Evolutionary conservation across 1,139 yeast genomes (phyloP).

Genomic region (Lipomyces yarrowii): DNA sequence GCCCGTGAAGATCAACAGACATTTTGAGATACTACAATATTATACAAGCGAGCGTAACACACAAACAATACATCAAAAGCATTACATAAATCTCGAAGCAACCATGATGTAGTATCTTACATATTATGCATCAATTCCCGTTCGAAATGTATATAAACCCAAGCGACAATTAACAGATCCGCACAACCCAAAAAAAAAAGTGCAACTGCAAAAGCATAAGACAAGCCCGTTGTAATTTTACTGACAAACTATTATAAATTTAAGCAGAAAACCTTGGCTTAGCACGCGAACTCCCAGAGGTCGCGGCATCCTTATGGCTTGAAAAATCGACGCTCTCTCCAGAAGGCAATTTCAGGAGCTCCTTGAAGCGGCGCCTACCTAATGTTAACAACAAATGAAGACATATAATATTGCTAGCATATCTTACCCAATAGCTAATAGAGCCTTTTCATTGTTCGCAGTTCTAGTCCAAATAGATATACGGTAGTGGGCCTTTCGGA

Average conservation of each 20-base stretch:
- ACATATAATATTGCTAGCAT: slow-evolving; percentile 33
- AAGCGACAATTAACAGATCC: not conserved
- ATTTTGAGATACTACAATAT: not conserved
- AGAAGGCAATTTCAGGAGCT: slow-evolving; percentile 68
- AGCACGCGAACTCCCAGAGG: slow-evolving; percentile 36
- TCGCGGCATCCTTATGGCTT: slow-evolving; percentile 51
- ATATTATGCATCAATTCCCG: not conserved
- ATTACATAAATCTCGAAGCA: not conserved
- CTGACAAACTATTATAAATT: not conserved
- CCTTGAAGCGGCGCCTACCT: slow-evolving; percentile 56
- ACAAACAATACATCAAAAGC: not conserved
- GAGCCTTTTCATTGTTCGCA: slow-evolving; percentile 59
- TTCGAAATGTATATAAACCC: not conserved
- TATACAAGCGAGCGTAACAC: not conserved
- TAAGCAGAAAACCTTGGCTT: slow-evolving; percentile 17
- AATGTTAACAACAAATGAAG: not conserved
- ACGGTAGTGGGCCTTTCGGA: slow-evolving; percentile 80
- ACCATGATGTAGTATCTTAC: not conserved
- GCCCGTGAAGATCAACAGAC: not conserved
- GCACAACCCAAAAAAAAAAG: not conserved
- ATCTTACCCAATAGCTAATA: slow-evolving; percentile 61
- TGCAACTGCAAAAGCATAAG: not conserved
- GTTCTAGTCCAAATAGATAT: slow-evolving; percentile 94
- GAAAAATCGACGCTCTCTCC: slow-evolving; percentile 75
- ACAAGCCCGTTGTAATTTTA: not conserved